Base-by-base conservation (phyloP, 331 rosid genomes). In the Telfairia occidentalis region DNA sequence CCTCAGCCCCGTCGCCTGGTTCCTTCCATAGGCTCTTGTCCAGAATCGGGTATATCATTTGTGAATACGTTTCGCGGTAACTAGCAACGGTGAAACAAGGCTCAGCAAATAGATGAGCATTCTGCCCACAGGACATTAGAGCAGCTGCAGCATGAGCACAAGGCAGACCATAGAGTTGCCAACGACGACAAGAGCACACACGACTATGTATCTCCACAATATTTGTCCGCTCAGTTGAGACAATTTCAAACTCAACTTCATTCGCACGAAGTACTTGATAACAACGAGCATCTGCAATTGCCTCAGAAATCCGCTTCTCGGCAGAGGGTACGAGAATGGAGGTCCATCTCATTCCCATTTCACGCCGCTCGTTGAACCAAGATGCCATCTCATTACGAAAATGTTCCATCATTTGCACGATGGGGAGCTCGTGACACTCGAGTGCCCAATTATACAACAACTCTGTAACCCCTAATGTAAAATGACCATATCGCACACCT, bases 111-210 rank as follows among this genome's bases (percentile, higher is more conserved):
- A 88, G 49, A 76, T 91, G 95, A 48, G 92, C 89, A 77, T 77
- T 89, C 73, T 93, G 98, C 59, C 98, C 97, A 45, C 98, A 89
- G 77, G 98, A 93, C 63, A 93, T 85, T 29, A 93, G 91, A 16
- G 98, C 97, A 72, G 98, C 98, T 45, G 98, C 98, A 57, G 98
- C 97, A 80, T 91, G 98, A 35, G 98, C 98, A 81, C 98, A 93
- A 71, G 98, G 98, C 78, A 93, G 84, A 79, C 96, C 98, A 73
- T 91, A 93, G 48, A 93, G 78, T 83, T 93, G 98, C 98, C 98
- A 93, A 1, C 97, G 92, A 28, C 89, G 96, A 86, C 98, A 91
- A 4, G 98, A 93, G 83, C 98, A 93, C 69, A 84, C 88, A 9
- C 97, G 96, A 78, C 84, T 89, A 60, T 87, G 80, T 82, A 93